Evolutionary conservation across 305 asterid genomes (phyloP), one percentile per base, ranked within the genome.

Genomic region (Fraxinus angustifolia): DNA sequence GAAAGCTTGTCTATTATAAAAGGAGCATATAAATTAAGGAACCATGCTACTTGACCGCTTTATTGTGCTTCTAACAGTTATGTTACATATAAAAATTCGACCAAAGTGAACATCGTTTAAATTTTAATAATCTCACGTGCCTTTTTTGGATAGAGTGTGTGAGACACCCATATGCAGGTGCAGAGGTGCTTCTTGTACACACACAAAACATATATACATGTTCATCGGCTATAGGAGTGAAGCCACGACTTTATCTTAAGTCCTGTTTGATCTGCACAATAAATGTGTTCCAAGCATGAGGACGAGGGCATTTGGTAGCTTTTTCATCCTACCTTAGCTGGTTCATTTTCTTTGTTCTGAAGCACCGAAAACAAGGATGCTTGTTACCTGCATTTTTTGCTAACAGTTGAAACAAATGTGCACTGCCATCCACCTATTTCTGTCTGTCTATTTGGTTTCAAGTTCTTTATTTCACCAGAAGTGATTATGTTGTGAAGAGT

Each of bases 171-270:
- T 53, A 50, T n/a, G 62, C 62, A 53, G 8, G 62, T 53, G 26
- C 65, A 17, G 10, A 53, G 10, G 65, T n/a, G 65, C 26, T 53
- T 53, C 65, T 53, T 53, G 26, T 40, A 40, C 50, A 40, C 50
- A 10, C 50, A 40, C 50, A 40, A 40, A 40, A 40, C 50, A 40
- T 40, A 40, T 10, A 40, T 53, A 17, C 65, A 86, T 75, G 89
- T 89, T 76, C 83, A 40, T 17, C 33, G 53, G 31, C 21, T 26
- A 17, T 16, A 16, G 33, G 36, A 28, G n/a, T 10, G 34, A 31
- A 67, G 6, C 83, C 17, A 2, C 87, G 84, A 77, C 83, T 83
- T 83, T 85, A 85, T 19, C 82, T 74, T 33, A 83, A 79, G 19
- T 68, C 83, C 67, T n/a, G 73, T 76, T 36, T 81, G 78, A 85